Percentiles rank a stretch among this genome's conserved stretches.
phyloP scores from a whole-genome alignment of 345 rosid genomes.

The Alliaria petiolata region DNA sequence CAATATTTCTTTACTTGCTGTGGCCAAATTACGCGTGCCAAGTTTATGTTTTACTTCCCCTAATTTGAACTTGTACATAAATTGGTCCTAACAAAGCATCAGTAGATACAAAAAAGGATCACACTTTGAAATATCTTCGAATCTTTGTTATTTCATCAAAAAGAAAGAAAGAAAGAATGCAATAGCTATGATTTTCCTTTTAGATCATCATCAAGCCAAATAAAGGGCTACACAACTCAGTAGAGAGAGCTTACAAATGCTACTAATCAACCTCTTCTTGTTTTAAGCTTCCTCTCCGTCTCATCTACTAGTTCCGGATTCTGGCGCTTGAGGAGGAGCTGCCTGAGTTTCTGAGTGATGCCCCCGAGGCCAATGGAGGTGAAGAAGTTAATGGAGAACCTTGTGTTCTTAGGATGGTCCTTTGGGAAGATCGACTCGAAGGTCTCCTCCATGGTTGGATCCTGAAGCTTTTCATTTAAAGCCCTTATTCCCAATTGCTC shows the following conservation, averaged over 20 bases:
- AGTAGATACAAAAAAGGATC: too few relatives aligned
- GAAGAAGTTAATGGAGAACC: constrained; percentile 70
- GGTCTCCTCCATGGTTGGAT: constrained; percentile 50
- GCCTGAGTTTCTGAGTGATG: constrained; percentile 51
- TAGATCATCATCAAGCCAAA: background rate
- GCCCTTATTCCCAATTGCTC: constrained; percentile 59
- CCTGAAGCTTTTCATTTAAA: constrained; percentile 55
- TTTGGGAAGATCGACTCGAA: constrained; percentile 66
- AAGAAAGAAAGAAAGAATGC: background rate
- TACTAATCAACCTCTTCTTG: background rate
- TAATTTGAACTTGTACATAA: background rate
- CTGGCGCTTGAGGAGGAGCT: constrained; percentile 29
- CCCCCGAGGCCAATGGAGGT: constrained; percentile 75
- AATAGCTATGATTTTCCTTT: background rate
- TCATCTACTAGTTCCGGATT: background rate
- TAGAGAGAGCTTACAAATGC: background rate
- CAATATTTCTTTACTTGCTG: too few relatives aligned
- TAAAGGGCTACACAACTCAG: background rate
- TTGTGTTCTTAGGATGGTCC: constrained; percentile 57
- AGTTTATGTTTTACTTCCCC: background rate
- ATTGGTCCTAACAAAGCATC: too few relatives aligned
- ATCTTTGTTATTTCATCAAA: too few relatives aligned
- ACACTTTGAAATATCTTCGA: too few relatives aligned
- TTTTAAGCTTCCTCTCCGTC: background rate
- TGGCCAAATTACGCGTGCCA: background rate